phyloP scores from a whole-genome alignment of 257 asterid species.

The Solanum dulcamara region DNA sequence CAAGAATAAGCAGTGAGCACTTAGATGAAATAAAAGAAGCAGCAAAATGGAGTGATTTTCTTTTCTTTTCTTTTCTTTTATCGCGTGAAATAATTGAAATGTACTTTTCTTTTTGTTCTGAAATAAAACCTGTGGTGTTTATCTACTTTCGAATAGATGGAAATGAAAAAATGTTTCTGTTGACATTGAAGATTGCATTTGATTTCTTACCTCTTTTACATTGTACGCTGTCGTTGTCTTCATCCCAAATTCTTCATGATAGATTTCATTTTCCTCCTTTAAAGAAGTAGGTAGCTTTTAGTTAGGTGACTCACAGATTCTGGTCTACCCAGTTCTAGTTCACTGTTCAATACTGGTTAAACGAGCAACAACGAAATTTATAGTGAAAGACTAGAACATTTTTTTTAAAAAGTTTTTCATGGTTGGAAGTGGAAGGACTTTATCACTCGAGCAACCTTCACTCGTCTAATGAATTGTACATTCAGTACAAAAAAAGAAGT shows the following conservation, averaged over 20 bases:
- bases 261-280: not conserved
- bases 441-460: not conserved
- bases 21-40: not conserved
- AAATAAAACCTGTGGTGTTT: not conserved
- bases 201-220: not conserved
- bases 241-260: not conserved
- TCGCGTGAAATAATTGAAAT: not conserved
- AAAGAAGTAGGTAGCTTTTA: not conserved
- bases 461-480: not conserved
- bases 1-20: constrained; percentile 9
- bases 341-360: not conserved
- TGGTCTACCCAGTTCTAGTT: not conserved
- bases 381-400: not conserved
- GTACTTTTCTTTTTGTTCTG: not conserved
- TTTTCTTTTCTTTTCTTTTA: not conserved
- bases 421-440: not conserved
- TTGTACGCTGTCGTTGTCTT: not conserved
- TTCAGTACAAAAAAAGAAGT: not conserved
- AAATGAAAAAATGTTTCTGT: not conserved
- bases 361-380: not conserved
- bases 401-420: not conserved
- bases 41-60: not conserved
- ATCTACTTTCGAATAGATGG: not conserved
- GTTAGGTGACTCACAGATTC: not conserved
- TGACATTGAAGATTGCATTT: not conserved